Base-by-base conservation (phyloP, 805 yeast species). In the Yarrowia deformans region DNA sequence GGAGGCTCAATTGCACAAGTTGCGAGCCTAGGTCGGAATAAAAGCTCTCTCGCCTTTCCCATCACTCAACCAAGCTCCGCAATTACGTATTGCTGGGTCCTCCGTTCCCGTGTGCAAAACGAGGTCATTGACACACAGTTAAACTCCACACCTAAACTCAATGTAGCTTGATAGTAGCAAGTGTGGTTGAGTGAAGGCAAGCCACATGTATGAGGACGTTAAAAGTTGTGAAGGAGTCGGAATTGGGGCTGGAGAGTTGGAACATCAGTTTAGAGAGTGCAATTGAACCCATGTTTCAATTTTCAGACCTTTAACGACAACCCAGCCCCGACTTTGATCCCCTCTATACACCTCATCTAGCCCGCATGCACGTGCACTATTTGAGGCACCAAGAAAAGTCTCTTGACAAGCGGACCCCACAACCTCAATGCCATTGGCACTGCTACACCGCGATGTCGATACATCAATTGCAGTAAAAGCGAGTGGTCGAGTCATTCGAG, bases 321-420 rank as follows among this genome's bases (percentile, higher is more conserved):
- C 2, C 1, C 10, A 13, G 14, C 42, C 10, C n/a, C 32, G 9
- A 7, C 45, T 39, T 19, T 10, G 8, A 14, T 2, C 18, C 45
- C 12, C 13, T 10, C 14, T 14, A 39, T 39, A 12, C 45, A 23
- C 60, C 60, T 54, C 60, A 54, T 54, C 60, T 54, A 37, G 43
- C 60, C 60, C 45, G 60, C 60, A 54, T 54, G 60, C 60, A 54
- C 60, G 60, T 54, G 60, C 60, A 54, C 60, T 54, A 39, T 54
- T 54, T 14, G 60, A 39, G 60, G 60, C 60, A 54, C 60, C 60
- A 37, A 39, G 14, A 19, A 54, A 54, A 54, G 60, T 54, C 60
- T 54, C 60, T 54, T 54, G 35, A 16, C 12, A 18, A 37, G 29
- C 37, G 10, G 13, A 8, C 32, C 18, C 14, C 13, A 32, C 58